Percentiles rank a stretch among this genome's conserved stretches.
Evolutionary conservation across 148 eudicot species (phyloP).

Genomic region (Linanthus parryae): DNA sequence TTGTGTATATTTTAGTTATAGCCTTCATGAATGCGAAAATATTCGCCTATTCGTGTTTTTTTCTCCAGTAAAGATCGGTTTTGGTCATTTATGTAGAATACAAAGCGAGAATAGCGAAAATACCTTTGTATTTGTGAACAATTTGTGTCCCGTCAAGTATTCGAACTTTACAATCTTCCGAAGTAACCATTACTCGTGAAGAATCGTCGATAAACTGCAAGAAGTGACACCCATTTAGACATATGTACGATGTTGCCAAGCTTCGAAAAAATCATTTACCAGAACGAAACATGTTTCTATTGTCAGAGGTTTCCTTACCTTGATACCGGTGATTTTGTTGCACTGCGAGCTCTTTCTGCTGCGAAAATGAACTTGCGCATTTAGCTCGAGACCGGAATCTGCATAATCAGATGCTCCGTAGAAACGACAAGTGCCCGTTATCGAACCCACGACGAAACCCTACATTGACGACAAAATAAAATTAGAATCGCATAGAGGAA

Average conservation of each 20-base stretch:
- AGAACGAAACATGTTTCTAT: not conserved
- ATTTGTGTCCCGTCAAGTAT: slow-evolving; percentile 54
- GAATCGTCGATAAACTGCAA: slow-evolving; percentile 56
- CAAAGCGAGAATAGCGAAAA: no score
- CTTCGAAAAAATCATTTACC: not conserved
- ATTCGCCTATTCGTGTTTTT: not conserved
- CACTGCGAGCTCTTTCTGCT: slow-evolving; percentile 37
- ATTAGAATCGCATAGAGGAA: no score
- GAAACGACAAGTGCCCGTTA: slow-evolving; percentile 61
- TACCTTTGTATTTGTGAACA: slow-evolving; percentile 63
- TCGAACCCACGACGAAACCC: slow-evolving; percentile 64
- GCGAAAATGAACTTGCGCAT: slow-evolving; percentile 29
- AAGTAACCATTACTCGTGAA: slow-evolving; percentile 47
- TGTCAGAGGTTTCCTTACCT: not conserved
- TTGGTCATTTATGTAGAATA: no score
- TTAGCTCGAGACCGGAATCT: slow-evolving; percentile 25
- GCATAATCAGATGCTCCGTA: slow-evolving; percentile 44
- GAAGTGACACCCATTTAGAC: slow-evolving; percentile 9
- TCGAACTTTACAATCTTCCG: slow-evolving; percentile 63
- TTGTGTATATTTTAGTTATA: not conserved
- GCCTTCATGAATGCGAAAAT: not conserved
- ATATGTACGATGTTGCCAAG: not conserved
- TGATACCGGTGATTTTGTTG: slow-evolving; percentile 55
- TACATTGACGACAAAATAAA: slow-evolving; percentile 20
- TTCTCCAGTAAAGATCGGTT: not conserved